Conservation (phyloP, 179 eudicot genomes). For the Heliamphora pulchella region DNA sequence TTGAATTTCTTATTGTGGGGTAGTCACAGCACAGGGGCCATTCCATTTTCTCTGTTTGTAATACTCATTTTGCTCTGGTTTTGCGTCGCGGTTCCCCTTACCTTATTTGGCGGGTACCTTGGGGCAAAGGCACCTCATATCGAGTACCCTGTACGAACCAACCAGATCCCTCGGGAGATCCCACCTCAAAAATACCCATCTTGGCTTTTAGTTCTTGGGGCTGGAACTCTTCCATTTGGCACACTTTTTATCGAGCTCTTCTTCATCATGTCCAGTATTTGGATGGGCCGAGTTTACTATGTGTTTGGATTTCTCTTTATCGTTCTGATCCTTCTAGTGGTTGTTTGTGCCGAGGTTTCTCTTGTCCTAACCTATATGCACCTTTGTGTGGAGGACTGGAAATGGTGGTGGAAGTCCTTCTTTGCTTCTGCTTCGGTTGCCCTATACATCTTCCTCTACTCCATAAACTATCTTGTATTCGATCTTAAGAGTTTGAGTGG, state of each 20-base stretch:
- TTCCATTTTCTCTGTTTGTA: conserved; percentile 43
- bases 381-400: conserved; percentile 55
- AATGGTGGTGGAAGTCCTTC: conserved; percentile 64
- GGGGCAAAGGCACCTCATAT: conserved; percentile 47
- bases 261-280: conserved; percentile 49
- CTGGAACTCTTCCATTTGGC: conserved; percentile 54
- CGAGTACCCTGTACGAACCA: conserved; percentile 49
- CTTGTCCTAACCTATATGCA: conserved; percentile 54
- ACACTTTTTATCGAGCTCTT: conserved; percentile 53
- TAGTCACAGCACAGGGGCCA: conserved; percentile 51
- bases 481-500: conserved; percentile 51
- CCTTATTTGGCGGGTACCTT: conserved; percentile 44
- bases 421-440: conserved; percentile 61
- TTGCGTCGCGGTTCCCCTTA: conserved; percentile 52
- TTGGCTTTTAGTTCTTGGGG: conserved; percentile 48
- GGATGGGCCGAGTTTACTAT: conserved; percentile 54
- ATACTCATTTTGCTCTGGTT: conserved; percentile 50
- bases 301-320: conserved; percentile 50
- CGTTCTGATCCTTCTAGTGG: conserved; percentile 38
- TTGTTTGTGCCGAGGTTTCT: conserved; percentile 52
- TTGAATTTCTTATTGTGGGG: conserved; percentile 52
- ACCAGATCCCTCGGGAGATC: conserved; percentile 50
- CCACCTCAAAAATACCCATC: conserved; percentile 51
- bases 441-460: conserved; percentile 47
- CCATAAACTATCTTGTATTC: conserved; percentile 39